Evolutionary conservation across 306 rosid genomes (phyloP).

Genomic region (Ochetophila trinervis): DNA sequence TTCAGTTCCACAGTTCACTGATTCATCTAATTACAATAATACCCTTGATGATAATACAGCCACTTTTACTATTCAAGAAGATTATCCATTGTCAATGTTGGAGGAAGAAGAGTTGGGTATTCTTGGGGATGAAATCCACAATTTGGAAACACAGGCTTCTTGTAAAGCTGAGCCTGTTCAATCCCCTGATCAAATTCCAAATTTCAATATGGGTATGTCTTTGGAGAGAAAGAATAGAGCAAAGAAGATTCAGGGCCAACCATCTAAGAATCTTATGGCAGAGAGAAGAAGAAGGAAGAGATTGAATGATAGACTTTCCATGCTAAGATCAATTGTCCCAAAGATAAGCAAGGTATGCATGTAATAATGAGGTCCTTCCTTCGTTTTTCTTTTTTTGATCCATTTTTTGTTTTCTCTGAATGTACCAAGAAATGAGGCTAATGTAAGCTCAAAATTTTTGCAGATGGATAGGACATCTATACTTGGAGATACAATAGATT

Average conservation of each 20-base stretch:
- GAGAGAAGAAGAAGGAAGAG: conserved; percentile 89
- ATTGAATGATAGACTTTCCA: conserved; percentile 81
- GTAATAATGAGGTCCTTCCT: too few species aligned
- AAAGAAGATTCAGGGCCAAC: conserved; percentile 80
- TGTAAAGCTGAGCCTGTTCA: conserved; percentile 68
- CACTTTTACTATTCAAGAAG: conserved; percentile 47
- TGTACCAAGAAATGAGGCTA: conserved; percentile 13
- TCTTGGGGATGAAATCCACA: conserved; percentile 51
- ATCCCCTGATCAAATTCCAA: conserved; percentile 49
- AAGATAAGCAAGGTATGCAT: conserved; percentile 86
- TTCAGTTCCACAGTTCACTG: conserved; percentile 45
- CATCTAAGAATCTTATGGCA: conserved; percentile 95
- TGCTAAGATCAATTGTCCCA: conserved; percentile 95
- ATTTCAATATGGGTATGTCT: conserved; percentile 45
- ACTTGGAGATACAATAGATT: conserved; percentile 90
- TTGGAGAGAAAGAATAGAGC: conserved; percentile 45
- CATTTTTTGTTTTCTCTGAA: neutral
- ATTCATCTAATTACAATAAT: conserved; percentile 41
- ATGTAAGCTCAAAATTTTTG: conserved; percentile 13
- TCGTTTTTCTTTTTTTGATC: neutral
- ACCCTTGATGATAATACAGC: conserved; percentile 32
- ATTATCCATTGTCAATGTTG: conserved; percentile 36
- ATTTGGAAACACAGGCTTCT: conserved; percentile 49
- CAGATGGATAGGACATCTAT: conserved; percentile 98
- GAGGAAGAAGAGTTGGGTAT: conserved; percentile 58